Base-by-base conservation (phyloP, 108 stramenopile species). In the Bacterosira constricta region DNA sequence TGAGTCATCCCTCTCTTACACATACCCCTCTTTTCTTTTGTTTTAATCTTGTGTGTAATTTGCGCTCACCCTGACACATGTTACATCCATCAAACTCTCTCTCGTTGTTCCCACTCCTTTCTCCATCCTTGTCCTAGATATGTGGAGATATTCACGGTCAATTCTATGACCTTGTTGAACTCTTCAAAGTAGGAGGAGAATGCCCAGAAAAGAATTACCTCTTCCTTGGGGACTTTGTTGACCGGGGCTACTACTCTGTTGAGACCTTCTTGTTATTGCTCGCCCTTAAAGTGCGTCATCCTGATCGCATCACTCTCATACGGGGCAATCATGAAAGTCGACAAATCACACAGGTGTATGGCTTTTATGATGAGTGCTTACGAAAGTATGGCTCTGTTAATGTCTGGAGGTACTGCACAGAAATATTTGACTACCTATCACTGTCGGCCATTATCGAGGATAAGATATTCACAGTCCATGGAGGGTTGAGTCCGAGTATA, bases 111-210 rank as follows among this genome's bases (percentile, higher is more conserved):
- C n/a, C n/a, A n/a, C n/a, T n/a, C n/a, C n/a, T n/a, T n/a, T n/a
- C n/a, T n/a, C n/a, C n/a, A n/a, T n/a, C n/a, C n/a, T n/a, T n/a
- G n/a, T n/a, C n/a, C n/a, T n/a, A 90, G 89, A 98, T 99, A 57
- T 97, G 96, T 61, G 99, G 99, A 11, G 99, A 99, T 76, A 96
- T 99, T 49, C 99, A 99, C 79, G 99, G 99, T 20, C 99, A 99
- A 81, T 99, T 98, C 68, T 99, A 99, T 75, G 99, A 99, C 83
- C 77, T 99, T 27, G 85, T 99, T 47, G 97, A 94, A 80, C 90
- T 99, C 36, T 98, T 99, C 86, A 97, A 97, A 66, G 98, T 98
- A 0, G 99, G 99, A 2, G 99, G 99, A 25, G 97, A 96, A 60
- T 97, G 97, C 46, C 99, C 99, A 0, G 94, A 96, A 58, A 93